A percentile compares a stretch with the other conserved stretches of the same genome.
Evolutionary conservation across 2,329 filamentous ascomycete species (phyloP).

Genomic region (Epichloe sp.): DNA sequence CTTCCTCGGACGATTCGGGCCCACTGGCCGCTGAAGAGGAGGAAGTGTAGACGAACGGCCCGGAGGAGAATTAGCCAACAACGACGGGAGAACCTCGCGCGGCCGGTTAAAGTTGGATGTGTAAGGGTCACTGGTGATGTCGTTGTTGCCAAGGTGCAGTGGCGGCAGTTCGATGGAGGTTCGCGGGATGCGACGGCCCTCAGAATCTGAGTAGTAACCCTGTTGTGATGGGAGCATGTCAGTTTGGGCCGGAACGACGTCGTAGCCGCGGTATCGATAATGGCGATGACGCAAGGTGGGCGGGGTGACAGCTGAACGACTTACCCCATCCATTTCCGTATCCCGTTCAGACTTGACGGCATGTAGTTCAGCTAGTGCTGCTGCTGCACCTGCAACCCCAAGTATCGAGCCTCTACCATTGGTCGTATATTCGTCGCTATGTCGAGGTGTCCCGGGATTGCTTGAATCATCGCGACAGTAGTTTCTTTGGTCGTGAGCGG

Average conservation of each 20-base stretch:
- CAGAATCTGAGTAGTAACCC: constrained; percentile 62
- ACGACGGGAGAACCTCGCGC: constrained; percentile 70
- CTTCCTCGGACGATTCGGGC: constrained; percentile 63
- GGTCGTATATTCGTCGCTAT: constrained; percentile 51
- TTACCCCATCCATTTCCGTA: constrained; percentile 66
- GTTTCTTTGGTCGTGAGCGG: constrained; percentile 43
- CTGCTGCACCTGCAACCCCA: constrained; percentile 59
- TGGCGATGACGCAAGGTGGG: constrained; percentile 14
- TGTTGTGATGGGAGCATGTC: constrained; percentile 5
- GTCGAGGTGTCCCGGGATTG: constrained; percentile 55
- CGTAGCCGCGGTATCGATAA: constrained; percentile 6
- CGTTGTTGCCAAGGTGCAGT: constrained; percentile 41
- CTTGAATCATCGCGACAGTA: constrained; percentile 47
- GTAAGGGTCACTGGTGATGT: constrained; percentile 63
- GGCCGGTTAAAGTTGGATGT: constrained; percentile 39
- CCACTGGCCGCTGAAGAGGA: constrained; percentile 62
- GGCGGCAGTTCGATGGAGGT: constrained; percentile 62
- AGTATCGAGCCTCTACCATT: constrained; percentile 32
- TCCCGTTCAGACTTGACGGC: constrained; percentile 64
- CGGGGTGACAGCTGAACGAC: constrained; percentile 20
- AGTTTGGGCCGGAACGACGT: not conserved
- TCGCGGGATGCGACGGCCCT: constrained; percentile 49
- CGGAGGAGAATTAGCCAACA: constrained; percentile 68
- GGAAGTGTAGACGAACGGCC: constrained; percentile 81
- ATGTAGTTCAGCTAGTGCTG: constrained; percentile 71